These are phyloP conservation scores for Lodderomyces elongisporus DNA, from an alignment of 1,139 yeast genomes.

Conservation along the genomic window DNA sequence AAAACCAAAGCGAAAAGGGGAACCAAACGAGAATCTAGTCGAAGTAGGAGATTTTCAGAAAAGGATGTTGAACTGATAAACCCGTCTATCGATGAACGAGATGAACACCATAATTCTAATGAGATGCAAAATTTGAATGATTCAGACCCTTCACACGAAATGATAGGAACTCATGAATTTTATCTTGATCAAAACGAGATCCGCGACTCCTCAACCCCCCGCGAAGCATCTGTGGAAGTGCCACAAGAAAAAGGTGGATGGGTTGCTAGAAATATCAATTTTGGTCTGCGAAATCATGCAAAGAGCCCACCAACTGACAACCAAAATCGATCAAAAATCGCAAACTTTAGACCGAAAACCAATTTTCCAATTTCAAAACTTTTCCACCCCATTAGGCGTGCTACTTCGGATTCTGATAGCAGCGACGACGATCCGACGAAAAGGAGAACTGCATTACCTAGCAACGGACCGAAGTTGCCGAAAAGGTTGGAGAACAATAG, in stretches of 20 bases:
- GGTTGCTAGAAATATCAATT: not conserved
- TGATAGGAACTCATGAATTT: not conserved
- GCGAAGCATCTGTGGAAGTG: not conserved
- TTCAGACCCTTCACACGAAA: not conserved
- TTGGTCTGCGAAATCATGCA: not conserved
- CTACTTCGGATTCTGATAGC: conserved; percentile 17
- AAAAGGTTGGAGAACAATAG: too few relatives aligned
- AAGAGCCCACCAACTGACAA: conserved; percentile 2
- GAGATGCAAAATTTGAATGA: too few relatives aligned
- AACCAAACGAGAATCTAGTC: not conserved
- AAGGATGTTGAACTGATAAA: not conserved
- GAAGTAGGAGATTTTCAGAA: not conserved
- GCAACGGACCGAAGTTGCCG: too few relatives aligned
- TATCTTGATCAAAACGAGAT: not conserved
- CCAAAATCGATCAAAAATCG: conserved; percentile 10
- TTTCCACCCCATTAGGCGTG: conserved; percentile 15
- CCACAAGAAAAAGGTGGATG: not conserved
- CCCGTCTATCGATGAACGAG: not conserved
- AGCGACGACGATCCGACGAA: conserved; percentile 7
- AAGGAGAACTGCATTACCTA: too few relatives aligned
- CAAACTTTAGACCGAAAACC: not conserved
- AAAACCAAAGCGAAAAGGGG: not conserved
- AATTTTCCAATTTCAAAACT: conserved; percentile 16
- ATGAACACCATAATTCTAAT: not conserved
- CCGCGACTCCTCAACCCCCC: not conserved